These are phyloP conservation scores for Daldinia eschscholtzii DNA, from an alignment of 2,329 filamentous ascomycete species.

Conservation along the genomic window DNA sequence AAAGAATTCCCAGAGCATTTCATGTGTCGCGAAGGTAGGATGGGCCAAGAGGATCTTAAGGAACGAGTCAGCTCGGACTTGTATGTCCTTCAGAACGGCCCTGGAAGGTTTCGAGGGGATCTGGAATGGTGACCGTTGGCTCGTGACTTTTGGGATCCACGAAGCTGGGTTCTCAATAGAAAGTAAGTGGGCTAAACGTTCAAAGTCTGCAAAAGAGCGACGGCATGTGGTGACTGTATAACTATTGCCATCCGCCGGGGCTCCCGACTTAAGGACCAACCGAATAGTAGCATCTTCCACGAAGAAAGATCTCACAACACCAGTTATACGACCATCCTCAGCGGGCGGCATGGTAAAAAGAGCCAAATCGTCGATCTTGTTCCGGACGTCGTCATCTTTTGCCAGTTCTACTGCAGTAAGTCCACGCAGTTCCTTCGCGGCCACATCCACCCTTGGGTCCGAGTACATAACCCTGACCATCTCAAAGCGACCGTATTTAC, in stretches of 20 bases:
- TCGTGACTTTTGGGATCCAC: conserved; percentile 85
- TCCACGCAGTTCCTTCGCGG: conserved; percentile 85
- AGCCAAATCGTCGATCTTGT: conserved; percentile 93
- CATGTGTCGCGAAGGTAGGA: conserved; percentile 93
- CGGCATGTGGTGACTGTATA: conserved; percentile 96
- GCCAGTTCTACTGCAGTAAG: conserved; percentile 95
- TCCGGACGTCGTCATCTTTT: conserved; percentile 97
- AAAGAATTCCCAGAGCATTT: conserved; percentile 99
- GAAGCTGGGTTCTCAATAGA: conserved; percentile 93
- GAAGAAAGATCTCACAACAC: conserved; percentile 94
- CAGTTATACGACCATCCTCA: conserved; percentile 85
- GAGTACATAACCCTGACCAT: conserved; percentile 90
- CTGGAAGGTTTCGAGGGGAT: conserved; percentile 92
- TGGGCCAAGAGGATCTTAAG: conserved; percentile 87
- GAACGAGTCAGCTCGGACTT: conserved; percentile 87
- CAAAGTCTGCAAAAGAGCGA: conserved; percentile 88
- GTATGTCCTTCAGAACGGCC: conserved; percentile 86
- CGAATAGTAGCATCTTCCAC: conserved; percentile 96
- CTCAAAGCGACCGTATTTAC: conserved; percentile 96
- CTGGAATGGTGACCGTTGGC: conserved; percentile 88
- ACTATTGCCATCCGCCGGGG: conserved; percentile 81
- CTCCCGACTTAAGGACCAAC: conserved; percentile 93
- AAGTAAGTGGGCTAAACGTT: conserved; percentile 86
- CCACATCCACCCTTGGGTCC: conserved; percentile 87
- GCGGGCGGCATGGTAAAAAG: conserved; percentile 81